Conservation (phyloP, 1,284 basidiomycete genomes). For the Testicularia cyperi region DNA sequence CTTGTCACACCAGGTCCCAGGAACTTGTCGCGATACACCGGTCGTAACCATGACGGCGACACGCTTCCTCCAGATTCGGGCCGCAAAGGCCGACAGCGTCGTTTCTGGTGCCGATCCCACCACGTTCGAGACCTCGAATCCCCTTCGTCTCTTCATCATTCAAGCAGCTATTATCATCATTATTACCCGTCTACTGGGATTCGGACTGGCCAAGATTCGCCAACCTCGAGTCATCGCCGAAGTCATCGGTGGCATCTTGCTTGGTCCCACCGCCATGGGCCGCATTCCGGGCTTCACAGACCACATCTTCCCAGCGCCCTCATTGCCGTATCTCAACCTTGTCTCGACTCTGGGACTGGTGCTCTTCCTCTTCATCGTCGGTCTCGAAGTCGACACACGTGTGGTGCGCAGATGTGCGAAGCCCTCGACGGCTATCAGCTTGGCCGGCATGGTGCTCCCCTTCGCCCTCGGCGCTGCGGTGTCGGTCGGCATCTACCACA, state of each 20-base stretch:
- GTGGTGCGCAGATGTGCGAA: constrained; percentile 67
- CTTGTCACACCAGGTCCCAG: no score
- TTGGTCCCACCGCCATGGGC: constrained; percentile 61
- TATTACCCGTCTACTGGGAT: constrained; percentile 72
- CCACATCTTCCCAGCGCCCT: constrained; percentile 61
- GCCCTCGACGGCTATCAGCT: constrained; percentile 63
- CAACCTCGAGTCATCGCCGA: constrained; percentile 87
- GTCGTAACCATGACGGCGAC: constrained; percentile 5
- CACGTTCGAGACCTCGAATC: constrained; percentile 68
- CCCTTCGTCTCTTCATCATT: constrained; percentile 80
- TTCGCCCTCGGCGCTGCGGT: constrained; percentile 83
- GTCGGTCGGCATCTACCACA: constrained; percentile 75
- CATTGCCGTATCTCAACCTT: constrained; percentile 77
- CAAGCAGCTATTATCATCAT: constrained; percentile 67
- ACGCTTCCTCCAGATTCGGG: constrained; percentile 23
- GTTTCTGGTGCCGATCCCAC: constrained; percentile 71
- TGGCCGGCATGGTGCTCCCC: constrained; percentile 72
- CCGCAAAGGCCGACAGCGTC: constrained; percentile 58
- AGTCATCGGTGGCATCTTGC: constrained; percentile 78
- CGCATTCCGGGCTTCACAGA: constrained; percentile 53
- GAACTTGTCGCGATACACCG: no score
- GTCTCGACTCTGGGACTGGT: constrained; percentile 80
- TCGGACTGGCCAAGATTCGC: constrained; percentile 69
- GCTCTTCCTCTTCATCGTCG: constrained; percentile 75
- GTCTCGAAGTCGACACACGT: constrained; percentile 80